Evolutionary conservation across 768 basidiomycete genomes (phyloP), one percentile per base, ranked within the genome.

Genomic region (Lactarius sanguifluus): DNA sequence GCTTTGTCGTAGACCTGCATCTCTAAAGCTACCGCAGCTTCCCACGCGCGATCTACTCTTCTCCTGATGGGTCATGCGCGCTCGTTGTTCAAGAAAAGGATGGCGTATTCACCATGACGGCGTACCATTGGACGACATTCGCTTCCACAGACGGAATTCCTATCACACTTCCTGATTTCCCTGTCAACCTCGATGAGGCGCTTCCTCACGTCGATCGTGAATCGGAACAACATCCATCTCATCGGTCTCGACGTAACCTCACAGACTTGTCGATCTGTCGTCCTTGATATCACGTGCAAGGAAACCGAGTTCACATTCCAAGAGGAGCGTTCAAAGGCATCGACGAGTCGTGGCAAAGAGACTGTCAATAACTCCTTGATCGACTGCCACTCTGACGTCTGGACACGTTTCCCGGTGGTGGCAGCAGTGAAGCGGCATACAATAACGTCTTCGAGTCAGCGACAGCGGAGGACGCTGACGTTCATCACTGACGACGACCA

Each of bases 111-210:
- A 47, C 60, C 47, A 36, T 83, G 3, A 78, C 74, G 2, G 80
- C 81, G 0, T 86, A 82, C 65, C 87, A 87, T 68, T 86, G 82
- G 83, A 76, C 74, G 6, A 83, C 84, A 0, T 86, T 88, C 66
- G 86, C 85, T 1, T 81, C 82, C 0, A 76, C 79, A 0, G 71
- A 76, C 9, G 86, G 85, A 16, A 81, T 80, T 25, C n/a, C 55
- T 1, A 69, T 85, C 1, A 67, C 76, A 15, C 62, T 83, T 16
- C 76, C 74, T 0, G 68, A 71, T 0, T 68, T 76, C 15, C 65
- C 70, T 8, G 55, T 66, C n/a, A 45, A 57, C 25, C 61, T 68
- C 5, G 70, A 74, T 1, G 70, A 69, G 7, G 70, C 76, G 13
- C 55, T 73, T 58, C n/a, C n/a, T 83, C 13, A 86, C 85, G 0